phyloP scores from a whole-genome alignment of 768 basidiomycete genomes.

The Austroboletus eburneus region DNA sequence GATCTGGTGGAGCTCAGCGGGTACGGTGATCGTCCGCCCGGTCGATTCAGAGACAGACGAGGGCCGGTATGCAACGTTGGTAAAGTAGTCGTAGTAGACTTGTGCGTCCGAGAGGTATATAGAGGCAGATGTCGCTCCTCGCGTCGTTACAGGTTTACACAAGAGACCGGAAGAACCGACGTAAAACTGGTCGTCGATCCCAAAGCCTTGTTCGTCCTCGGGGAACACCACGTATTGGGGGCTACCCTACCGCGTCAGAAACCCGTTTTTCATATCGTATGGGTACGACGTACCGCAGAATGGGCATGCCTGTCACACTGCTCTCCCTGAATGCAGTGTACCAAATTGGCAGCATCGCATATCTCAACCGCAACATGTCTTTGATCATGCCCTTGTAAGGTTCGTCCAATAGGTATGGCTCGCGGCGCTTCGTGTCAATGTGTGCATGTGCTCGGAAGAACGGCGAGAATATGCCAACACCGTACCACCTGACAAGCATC shows the following conservation, averaged over 20 bases:
- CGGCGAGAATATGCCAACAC: conserved; percentile 89
- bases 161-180: conserved; percentile 85
- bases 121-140: conserved; percentile 61
- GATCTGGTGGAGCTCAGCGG: conserved; percentile 72
- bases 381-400: conserved; percentile 83
- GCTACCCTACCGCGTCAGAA: conserved; percentile 39
- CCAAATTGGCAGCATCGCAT: conserved; percentile 88
- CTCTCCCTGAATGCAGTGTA: conserved; percentile 97
- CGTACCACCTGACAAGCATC: conserved; percentile 97
- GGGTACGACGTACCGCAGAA: conserved; percentile 59
- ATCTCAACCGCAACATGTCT: conserved; percentile 75
- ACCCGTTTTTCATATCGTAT: not conserved
- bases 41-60: conserved; percentile 33
- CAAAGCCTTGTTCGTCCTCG: conserved; percentile 78
- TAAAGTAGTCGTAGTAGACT: conserved; percentile 95
- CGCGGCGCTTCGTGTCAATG: conserved; percentile 95
- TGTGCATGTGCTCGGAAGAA: conserved; percentile 99
- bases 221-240: conserved; percentile 98
- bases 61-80: conserved; percentile 62
- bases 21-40: conserved; percentile 69
- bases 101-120: conserved; percentile 88
- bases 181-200: conserved; percentile 92
- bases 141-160: conserved; percentile 83
- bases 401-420: conserved; percentile 89
- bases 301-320: conserved; percentile 73